Conservation (phyloP, 192 early-diverging fungal genomes). For the Coemansia sp. region DNA sequence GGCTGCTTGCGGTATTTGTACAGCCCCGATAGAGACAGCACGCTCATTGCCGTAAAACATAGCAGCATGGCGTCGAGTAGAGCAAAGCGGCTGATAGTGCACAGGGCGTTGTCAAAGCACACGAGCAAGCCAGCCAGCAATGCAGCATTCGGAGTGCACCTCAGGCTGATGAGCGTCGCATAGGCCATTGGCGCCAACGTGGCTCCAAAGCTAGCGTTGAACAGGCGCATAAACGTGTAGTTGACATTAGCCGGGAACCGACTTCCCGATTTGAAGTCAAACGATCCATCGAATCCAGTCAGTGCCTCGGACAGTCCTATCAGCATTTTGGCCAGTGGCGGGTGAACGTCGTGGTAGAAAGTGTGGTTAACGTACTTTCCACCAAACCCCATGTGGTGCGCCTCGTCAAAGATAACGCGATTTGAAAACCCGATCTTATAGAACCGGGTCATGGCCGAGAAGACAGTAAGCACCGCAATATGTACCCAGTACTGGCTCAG, state of each 20-base stretch:
- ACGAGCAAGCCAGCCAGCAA: slow-evolving; percentile 81
- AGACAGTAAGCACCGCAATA: slow-evolving; percentile 24
- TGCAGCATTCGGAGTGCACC: slow-evolving; percentile 67
- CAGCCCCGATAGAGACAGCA: slow-evolving; percentile 73
- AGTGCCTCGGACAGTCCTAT: slow-evolving; percentile 82
- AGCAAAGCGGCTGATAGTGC: slow-evolving; percentile 87
- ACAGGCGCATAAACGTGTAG: slow-evolving; percentile 87
- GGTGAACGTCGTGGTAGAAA: slow-evolving; percentile 99
- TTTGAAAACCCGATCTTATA: slow-evolving; percentile 32
- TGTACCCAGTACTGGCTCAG: slow-evolving; percentile 1
- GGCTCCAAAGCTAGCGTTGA: slow-evolving; percentile 87
- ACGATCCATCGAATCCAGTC: slow-evolving; percentile 85
- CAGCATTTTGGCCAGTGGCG: slow-evolving; percentile 96
- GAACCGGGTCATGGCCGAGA: slow-evolving; percentile 38
- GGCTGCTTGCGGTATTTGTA: slow-evolving; percentile 74
- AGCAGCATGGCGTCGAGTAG: slow-evolving; percentile 95
- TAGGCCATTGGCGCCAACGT: slow-evolving; percentile 89
- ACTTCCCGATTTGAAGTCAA: slow-evolving; percentile 78
- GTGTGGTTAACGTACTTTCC: slow-evolving; percentile 89
- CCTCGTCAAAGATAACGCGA: slow-evolving; percentile 78
- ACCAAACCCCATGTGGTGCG: slow-evolving; percentile 78
- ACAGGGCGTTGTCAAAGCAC: slow-evolving; percentile 67
- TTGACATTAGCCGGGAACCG: slow-evolving; percentile 79
- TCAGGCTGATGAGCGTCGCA: slow-evolving; percentile 76
- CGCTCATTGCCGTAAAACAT: slow-evolving; percentile 76